A percentile compares a stretch with the other conserved stretches of the same genome.
Conservation (phyloP, 148 eudicot species). For the Rhododendron ovatum region DNA sequence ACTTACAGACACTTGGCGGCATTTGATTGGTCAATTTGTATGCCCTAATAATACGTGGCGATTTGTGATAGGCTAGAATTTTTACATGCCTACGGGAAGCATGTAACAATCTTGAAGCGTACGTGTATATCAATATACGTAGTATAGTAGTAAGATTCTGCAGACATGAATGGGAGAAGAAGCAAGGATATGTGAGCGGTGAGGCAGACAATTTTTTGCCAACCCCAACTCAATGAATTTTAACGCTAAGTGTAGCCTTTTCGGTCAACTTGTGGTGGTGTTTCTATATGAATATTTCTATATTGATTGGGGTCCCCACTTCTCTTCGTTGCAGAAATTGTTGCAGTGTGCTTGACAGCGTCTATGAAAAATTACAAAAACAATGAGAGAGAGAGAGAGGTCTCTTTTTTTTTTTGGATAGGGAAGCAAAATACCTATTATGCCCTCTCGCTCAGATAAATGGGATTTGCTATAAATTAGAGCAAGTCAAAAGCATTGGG, state of each 20-base stretch:
- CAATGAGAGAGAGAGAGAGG: constrained; percentile 9
- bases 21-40: too few species aligned
- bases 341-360: constrained; percentile 20
- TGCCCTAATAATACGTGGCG: too few species aligned
- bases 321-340: constrained; percentile 4
- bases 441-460: not conserved
- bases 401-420: not conserved
- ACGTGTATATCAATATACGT: too few species aligned
- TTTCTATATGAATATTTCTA: constrained; percentile 32
- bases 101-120: too few species aligned
- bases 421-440: not conserved
- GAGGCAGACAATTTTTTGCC: not conserved
- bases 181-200: not conserved
- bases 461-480: not conserved
- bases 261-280: constrained; percentile 41
- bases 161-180: not conserved
- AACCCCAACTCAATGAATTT: constrained; percentile 7
- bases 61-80: too few species aligned
- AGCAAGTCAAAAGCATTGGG: not conserved
- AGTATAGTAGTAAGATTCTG: too few species aligned
- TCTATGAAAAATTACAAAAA: not conserved
- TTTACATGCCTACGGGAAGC: too few species aligned
- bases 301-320: constrained; percentile 17
- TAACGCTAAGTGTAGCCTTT: constrained; percentile 27
- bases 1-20: too few species aligned